Evolutionary conservation across 768 basidiomycete genomes (phyloP).

Genomic region (Termitomyces heimii): DNA sequence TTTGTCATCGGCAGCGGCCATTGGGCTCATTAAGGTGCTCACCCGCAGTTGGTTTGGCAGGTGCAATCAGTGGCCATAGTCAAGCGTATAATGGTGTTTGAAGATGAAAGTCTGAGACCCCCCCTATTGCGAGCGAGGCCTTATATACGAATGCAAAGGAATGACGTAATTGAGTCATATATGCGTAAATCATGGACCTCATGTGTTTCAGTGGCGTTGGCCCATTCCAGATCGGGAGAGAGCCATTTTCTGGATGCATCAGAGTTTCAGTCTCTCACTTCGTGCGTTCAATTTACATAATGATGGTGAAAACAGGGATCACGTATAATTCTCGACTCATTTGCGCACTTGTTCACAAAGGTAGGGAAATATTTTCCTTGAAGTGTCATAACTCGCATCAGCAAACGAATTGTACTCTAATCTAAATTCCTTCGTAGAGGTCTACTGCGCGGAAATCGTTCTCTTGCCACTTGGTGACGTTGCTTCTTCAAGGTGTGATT

Average conservation of each 20-base stretch:
- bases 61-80: conserved; percentile 24
- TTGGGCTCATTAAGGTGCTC: background rate
- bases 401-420: too few species aligned
- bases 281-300: background rate
- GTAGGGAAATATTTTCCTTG: background rate
- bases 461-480: background rate
- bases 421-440: background rate
- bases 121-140: background rate
- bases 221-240: background rate
- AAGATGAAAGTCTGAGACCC: background rate
- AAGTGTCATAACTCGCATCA: background rate
- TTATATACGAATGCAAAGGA: background rate
- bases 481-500: background rate
- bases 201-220: conserved; percentile 1
- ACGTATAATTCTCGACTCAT: background rate
- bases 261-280: background rate
- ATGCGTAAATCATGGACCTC: background rate
- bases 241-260: background rate
- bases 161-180: conserved; percentile 8
- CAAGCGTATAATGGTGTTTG: background rate
- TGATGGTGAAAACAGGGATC: background rate
- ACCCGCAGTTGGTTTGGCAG: conserved; percentile 25
- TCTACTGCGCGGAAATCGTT: background rate
- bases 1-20: background rate
- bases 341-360: background rate